Percentiles rank a stretch among this genome's conserved stretches.
These are phyloP conservation scores for Aspergillus viridinutans DNA, from an alignment of 2,329 filamentous ascomycete genomes.

Conservation along the genomic window DNA sequence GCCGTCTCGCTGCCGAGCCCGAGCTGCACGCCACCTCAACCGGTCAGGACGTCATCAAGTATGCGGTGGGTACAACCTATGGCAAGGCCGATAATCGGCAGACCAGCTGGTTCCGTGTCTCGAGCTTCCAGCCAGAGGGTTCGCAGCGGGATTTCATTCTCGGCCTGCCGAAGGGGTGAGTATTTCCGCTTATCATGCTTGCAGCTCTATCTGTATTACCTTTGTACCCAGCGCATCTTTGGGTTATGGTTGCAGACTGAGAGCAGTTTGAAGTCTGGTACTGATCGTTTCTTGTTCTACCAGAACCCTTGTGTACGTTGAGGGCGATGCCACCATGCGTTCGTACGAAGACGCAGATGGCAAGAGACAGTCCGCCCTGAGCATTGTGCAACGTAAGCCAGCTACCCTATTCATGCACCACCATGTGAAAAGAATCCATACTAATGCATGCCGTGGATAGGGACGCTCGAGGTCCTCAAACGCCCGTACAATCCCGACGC, in stretches of 20 bases:
- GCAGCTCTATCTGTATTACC: neutral
- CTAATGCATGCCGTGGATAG: conserved; percentile 13
- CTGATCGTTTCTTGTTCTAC: conserved; percentile 10
- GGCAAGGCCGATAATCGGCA: conserved; percentile 66
- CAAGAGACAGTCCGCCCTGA: conserved; percentile 59
- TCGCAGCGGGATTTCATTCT: conserved; percentile 67
- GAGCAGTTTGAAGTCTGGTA: neutral
- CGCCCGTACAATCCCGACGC: conserved; percentile 18
- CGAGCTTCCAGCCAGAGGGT: conserved; percentile 66
- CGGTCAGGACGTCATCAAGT: conserved; percentile 71
- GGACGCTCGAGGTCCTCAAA: conserved; percentile 31
- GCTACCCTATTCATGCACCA: neutral
- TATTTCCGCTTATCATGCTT: conserved; percentile 18
- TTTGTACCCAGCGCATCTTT: neutral
- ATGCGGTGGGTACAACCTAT: conserved; percentile 66
- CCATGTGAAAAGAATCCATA: neutral
- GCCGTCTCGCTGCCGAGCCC: conserved; percentile 74
- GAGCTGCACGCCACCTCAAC: conserved; percentile 67
- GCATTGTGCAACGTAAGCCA: conserved; percentile 71
- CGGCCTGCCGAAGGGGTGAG: conserved; percentile 78
- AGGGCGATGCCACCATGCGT: conserved; percentile 72
- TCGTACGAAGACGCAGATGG: conserved; percentile 67
- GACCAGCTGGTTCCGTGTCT: conserved; percentile 81
- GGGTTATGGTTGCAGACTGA: neutral
- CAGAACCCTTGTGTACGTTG: conserved; percentile 75